Base-by-base conservation (phyloP, 768 basidiomycete species). In the Galerina marginata region DNA sequence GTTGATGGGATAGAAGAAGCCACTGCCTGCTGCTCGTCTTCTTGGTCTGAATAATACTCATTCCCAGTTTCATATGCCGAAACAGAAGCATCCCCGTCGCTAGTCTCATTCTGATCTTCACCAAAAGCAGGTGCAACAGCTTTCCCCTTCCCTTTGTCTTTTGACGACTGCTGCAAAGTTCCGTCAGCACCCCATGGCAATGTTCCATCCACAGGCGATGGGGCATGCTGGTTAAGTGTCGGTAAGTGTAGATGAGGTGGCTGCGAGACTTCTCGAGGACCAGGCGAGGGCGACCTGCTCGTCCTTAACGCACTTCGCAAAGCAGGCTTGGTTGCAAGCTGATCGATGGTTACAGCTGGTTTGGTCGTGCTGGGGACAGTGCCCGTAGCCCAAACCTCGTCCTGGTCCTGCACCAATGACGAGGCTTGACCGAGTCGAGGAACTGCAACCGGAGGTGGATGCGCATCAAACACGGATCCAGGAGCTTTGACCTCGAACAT, bases 31-130 rank as follows among this genome's bases (percentile, higher is more conserved):
- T 10, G 36, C 9, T 29, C 51, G 26, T 52, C 43, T 44, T 58
- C 56, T 6, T 62, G 44, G 2, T 58, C 56, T 0, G 61, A 58
- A 26, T 58, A 58, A 37, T 46, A 58, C 44, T 60, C 62, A 47
- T 80, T 79, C 4, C 81, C 88, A 0, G 90, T 90, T 66, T 85
- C 88, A 61, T 89, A 91, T 46, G 88, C 87, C 20, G 29, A 33
- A 33, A 33, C 29, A 33, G 29, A 33, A 7, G 29, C 29, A 33
- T 84, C 76, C 2, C 39, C 39, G 36, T 57, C 58, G 4, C 54
- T 55, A 36, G 44, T 54, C 9, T 66, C 75, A 62, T 83, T 83
- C 45, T 75, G 79, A 25, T 69, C 72, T 6, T 68, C 74, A n/a
- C 6, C 59, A 25, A 42, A 26, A 6, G 54, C 16, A 25, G 50